A percentile compares a stretch with the other conserved stretches of the same genome.
phyloP scores from a whole-genome alignment of 2,329 filamentous ascomycete species.

The Ophiostoma piceae region DNA sequence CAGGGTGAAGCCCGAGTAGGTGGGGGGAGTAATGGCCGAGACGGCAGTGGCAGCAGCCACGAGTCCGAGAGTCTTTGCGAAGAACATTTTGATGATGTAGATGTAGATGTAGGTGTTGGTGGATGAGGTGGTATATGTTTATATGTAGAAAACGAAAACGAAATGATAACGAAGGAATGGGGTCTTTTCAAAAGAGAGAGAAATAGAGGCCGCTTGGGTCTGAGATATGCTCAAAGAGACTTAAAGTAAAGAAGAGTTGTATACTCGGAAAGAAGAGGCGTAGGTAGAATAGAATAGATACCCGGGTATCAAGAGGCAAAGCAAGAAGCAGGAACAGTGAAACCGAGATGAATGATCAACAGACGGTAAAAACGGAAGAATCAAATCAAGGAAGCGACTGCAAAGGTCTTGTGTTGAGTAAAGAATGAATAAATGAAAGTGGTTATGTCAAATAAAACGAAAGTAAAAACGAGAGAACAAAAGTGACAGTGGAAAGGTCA shows the following conservation, averaged over 20 bases:
- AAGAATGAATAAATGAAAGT: constrained; percentile 4
- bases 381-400: neutral
- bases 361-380: constrained; percentile 1
- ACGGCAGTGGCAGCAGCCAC: constrained; percentile 23
- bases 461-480: neutral
- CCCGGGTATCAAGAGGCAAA: constrained; percentile 10
- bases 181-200: neutral
- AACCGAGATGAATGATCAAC: neutral
- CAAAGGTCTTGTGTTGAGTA: neutral
- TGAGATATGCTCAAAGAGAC: neutral
- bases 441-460: neutral
- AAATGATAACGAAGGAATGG: neutral
- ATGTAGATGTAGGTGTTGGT: neutral
- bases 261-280: neutral
- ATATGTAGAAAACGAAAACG: neutral
- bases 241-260: neutral
- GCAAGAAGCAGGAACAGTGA: neutral
- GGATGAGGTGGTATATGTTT: neutral
- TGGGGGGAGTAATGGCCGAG: constrained; percentile 38
- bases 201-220: constrained; percentile 6
- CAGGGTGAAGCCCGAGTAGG: constrained; percentile 37
- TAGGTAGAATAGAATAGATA: neutral
- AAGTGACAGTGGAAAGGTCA: neutral
- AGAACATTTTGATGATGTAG: constrained; percentile 10
- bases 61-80: constrained; percentile 1